Base-by-base conservation (phyloP, 139 green algal species). In the Chlorella sp. region DNA sequence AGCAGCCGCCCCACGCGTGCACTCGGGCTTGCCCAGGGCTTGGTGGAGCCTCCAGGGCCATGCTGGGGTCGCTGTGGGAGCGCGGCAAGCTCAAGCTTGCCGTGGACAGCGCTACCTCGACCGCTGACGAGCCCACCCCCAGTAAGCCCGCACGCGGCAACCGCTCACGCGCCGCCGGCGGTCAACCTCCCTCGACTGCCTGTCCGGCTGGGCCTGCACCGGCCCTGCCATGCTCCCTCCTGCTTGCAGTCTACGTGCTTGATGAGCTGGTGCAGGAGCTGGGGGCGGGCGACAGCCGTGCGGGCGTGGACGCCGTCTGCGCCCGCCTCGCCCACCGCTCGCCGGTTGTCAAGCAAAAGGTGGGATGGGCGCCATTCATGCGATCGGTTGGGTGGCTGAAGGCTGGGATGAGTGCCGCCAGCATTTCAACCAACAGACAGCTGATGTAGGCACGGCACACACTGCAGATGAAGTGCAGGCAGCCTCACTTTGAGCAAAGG, bases 301-400 rank as follows among this genome's bases (percentile, higher is more conserved):
- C 72, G 0, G 86, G 94, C 13, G 89, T 93, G 9, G 93, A 96
- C 9, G 78, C 84, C 20, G 82, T 95, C 13, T 44, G 82, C 30
- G 90, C 88, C 41, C 86, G 91, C 15, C 90, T 98, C 16, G 51
- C 47, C 4, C 71, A 91, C 87, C 92, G 87, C 71, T 92, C 87
- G 9, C 92, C 95, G 0, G 44, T 93, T 3, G 90, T 95, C 5
- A 97, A 97, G 81, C 92, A 91, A 47, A 97, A 98, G 92, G 94
- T 95, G 68, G 7, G 72, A n/a, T 4, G 23, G 25, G 13, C 1
- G 60, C 36, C 13, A 17, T 6, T n/a, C 15, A 6, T 9, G 44
- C 44, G n/a, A n/a, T n/a, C n/a, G n/a, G n/a, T n/a, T n/a, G n/a
- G n/a, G n/a, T n/a, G n/a, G n/a, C n/a, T n/a, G n/a, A n/a, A n/a